Base-by-base conservation (phyloP, 305 asterid genomes). In the Fraxinus latifolia region DNA sequence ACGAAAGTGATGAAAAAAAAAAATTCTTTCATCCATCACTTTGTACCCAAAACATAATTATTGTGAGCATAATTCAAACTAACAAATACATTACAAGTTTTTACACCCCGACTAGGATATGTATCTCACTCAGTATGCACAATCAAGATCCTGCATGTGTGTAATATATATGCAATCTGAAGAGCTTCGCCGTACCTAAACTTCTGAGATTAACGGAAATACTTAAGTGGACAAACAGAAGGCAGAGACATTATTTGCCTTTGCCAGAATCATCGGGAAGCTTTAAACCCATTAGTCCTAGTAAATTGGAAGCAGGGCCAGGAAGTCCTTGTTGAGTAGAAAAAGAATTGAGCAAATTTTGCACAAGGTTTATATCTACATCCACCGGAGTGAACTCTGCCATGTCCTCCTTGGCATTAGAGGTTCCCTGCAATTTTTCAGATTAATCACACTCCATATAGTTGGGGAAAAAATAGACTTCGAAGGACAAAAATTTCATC, bases 231-330 rank as follows among this genome's bases (percentile, higher is more conserved):
- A 6, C 14, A 12, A 65, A 44, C 39, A 1, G 21, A 7, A 7
- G 9, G 65, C 17, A n/a, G 34, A 32, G 5, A 31, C 76, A 58
- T 89, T 89, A 93, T 88, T 93, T 90, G 71, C 87, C 87, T 84
- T 93, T 92, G 79, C 86, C 90, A 83, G 87, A 83, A 87, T 91
- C 97, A 15, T 89, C 89, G 23, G 98, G 97, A 84, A 95, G 88
- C 85, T 84, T 88, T 47, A 94, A 80, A 77, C 98, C 99, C 98
- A 94, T 89, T 1, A 95, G 91, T 77, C 99, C 98, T 14, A 95
- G 89, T 78, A 94, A 89, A 87, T 94, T 95, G 88, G 99, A 94
- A 79, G 97, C 97, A 53, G 99, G 99, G 68, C 99, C 99, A 1
- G 99, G 91, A 87, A 91, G 85, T 65, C 99, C 99, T 84, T 93